Conservation (phyloP, 257 asterid species). For the Capsicum baccatum region DNA sequence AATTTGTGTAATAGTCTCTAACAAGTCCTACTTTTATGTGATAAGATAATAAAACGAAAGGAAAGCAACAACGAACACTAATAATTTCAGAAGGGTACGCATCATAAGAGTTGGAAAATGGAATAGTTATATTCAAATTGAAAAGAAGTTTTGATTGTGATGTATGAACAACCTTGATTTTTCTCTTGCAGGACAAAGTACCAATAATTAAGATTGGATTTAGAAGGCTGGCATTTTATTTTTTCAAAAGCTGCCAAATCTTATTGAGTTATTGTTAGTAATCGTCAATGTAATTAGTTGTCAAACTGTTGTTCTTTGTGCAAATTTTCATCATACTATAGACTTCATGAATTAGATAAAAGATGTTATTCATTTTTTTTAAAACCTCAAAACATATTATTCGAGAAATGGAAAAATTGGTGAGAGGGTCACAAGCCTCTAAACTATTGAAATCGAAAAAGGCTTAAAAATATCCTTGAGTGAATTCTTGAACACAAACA, state of each 20-base stretch:
- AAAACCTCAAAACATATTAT: too few relatives aligned
- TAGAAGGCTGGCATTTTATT: not conserved
- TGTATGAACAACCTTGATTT: conserved; percentile 19
- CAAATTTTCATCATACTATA: not conserved
- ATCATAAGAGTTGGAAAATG: not conserved
- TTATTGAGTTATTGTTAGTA: not conserved
- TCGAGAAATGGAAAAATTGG: too few relatives aligned
- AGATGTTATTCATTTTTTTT: not conserved
- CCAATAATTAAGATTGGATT: not conserved
- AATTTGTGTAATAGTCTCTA: not conserved
- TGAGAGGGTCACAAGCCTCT: not conserved
- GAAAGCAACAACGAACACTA: not conserved
- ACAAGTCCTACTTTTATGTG: not conserved
- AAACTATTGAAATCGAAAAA: not conserved
- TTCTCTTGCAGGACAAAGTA: conserved; percentile 5
- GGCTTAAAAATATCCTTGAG: not conserved
- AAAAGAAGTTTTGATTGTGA: conserved; percentile 10
- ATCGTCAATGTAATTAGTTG: not conserved
- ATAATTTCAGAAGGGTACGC: not conserved
- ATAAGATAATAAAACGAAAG: not conserved
- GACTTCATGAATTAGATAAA: not conserved
- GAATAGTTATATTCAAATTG: not conserved
- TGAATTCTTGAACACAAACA: too few relatives aligned
- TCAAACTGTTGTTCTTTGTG: not conserved
- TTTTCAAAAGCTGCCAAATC: not conserved